A percentile compares a stretch with the other conserved stretches of the same genome.
These are phyloP conservation scores for Euphrasia confusa DNA, from an alignment of 257 asterid species.

Conservation along the genomic window DNA sequence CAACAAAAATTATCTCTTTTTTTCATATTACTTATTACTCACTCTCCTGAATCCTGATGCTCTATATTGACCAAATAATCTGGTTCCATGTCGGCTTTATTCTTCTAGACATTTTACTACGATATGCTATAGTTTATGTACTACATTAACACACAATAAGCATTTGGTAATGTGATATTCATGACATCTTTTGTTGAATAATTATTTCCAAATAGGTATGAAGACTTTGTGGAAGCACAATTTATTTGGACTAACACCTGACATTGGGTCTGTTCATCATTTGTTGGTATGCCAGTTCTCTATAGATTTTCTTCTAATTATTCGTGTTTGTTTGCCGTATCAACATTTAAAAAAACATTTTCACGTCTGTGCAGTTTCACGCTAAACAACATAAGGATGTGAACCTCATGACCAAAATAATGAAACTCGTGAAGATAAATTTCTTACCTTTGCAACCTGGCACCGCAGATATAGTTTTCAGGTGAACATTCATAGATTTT, in stretches of 20 bases:
- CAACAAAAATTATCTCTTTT: background rate
- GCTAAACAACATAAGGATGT: conserved; percentile 73
- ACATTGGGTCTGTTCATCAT: conserved; percentile 77
- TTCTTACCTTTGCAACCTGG: conserved; percentile 74
- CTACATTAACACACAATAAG: background rate
- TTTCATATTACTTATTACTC: background rate
- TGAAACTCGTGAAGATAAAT: conserved; percentile 65
- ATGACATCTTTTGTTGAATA: too few relatives aligned
- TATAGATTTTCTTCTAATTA: conserved; percentile 16
- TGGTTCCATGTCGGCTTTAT: background rate
- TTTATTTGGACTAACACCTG: conserved; percentile 65
- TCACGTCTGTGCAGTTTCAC: conserved; percentile 65
- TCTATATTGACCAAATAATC: background rate
- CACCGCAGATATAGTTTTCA: conserved; percentile 76
- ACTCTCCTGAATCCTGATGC: conserved; percentile 18
- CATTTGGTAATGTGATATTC: background rate
- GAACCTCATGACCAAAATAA: conserved; percentile 60
- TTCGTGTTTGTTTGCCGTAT: conserved; percentile 6
- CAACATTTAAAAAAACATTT: conserved; percentile 17
- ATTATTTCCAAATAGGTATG: conserved; percentile 47
- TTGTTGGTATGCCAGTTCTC: conserved; percentile 51
- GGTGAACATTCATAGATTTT: conserved; percentile 34
- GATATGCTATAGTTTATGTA: background rate
- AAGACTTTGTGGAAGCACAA: conserved; percentile 71
- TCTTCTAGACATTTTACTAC: background rate